Conservation (phyloP, 179 eudicot genomes). For the Beta lomatogona region DNA sequence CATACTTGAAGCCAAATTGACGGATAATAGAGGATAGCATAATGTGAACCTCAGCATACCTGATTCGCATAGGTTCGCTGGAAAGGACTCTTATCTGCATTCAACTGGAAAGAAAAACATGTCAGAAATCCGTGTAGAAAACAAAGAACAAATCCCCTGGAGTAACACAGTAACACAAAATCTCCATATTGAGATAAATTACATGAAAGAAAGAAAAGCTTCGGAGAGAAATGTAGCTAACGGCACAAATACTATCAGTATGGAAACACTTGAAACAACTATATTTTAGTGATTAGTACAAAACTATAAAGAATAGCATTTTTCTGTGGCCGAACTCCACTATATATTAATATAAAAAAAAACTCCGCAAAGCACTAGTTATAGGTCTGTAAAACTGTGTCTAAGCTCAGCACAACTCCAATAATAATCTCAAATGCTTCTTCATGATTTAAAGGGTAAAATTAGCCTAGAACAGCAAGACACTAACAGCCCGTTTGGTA, state of each 20-base stretch:
- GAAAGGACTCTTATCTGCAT: slow-evolving; percentile 84
- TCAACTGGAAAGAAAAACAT: slow-evolving; percentile 51
- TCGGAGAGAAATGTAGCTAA: neutral
- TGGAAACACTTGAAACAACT: neutral
- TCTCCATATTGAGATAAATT: neutral
- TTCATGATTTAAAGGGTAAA: slow-evolving; percentile 1
- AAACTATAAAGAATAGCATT: neutral
- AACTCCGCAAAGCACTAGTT: neutral
- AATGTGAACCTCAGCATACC: slow-evolving; percentile 39
- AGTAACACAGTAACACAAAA: neutral
- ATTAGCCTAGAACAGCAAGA: neutral
- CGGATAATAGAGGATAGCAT: slow-evolving; percentile 4
- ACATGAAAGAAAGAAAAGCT: neutral
- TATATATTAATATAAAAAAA: neutral
- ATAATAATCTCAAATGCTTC: neutral
- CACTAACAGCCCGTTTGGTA: too few relatives aligned
- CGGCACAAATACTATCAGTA: neutral
- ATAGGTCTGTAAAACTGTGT: neutral
- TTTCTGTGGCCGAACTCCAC: neutral
- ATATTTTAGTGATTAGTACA: neutral
- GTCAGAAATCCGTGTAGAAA: neutral
- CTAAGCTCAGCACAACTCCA: neutral
- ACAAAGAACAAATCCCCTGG: neutral
- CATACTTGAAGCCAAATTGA: neutral
- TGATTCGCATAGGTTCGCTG: slow-evolving; percentile 86